Conservation (phyloP, 352 stramenopile species). For the Phytophthora lateralis region DNA sequence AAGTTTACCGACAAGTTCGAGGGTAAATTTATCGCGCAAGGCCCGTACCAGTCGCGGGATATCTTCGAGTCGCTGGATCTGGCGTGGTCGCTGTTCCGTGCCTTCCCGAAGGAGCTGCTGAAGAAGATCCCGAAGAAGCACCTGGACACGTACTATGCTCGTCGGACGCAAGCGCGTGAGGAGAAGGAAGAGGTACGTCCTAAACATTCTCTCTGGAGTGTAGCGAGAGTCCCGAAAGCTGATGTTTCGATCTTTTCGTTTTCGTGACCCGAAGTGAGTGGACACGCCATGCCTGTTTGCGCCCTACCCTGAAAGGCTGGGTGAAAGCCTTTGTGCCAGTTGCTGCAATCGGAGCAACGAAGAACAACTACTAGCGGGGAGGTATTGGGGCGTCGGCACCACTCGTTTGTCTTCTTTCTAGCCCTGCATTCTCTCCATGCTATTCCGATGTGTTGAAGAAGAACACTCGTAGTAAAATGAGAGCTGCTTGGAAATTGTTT, state of each 20-base stretch:
- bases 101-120: slow-evolving; percentile 98
- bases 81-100: slow-evolving; percentile 98
- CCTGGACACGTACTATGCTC: slow-evolving; percentile 97
- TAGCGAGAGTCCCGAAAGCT: slow-evolving; percentile 4
- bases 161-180: slow-evolving; percentile 90
- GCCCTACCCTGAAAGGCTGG: not conserved
- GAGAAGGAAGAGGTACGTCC: slow-evolving; percentile 77
- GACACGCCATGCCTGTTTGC: slow-evolving; percentile 8
- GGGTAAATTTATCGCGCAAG: slow-evolving; percentile 98
- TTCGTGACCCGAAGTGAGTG: slow-evolving; percentile 24
- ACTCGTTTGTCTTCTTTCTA: slow-evolving; percentile 26
- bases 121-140: slow-evolving; percentile 99
- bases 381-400: slow-evolving; percentile 6
- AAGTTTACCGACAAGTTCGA: slow-evolving; percentile 99
- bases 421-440: slow-evolving; percentile 21
- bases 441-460: slow-evolving; percentile 30
- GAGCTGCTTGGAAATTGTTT: slow-evolving; percentile 28
- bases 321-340: slow-evolving; percentile 12
- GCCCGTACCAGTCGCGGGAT: slow-evolving; percentile 96
- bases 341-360: slow-evolving; percentile 8
- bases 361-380: slow-evolving; percentile 18
- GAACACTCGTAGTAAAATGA: slow-evolving; percentile 24
- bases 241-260: slow-evolving; percentile 4
- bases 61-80: slow-evolving; percentile 99
- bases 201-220: not conserved